Evolutionary conservation across 2,329 filamentous ascomycete species (phyloP).

Genomic region (Hortaea werneckii): DNA sequence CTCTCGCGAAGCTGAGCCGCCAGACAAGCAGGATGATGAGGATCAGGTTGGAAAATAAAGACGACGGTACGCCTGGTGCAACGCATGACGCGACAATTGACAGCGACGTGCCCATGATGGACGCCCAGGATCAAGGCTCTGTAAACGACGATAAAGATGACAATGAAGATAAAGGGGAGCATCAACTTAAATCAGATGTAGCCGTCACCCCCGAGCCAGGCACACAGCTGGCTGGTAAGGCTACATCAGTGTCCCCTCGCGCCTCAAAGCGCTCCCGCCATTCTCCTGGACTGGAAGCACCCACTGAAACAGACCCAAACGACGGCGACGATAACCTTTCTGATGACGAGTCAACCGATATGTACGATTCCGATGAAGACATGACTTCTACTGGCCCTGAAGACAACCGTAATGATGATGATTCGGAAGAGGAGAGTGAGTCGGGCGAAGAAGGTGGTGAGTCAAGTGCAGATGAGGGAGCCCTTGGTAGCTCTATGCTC

Average conservation of each 20-base stretch:
- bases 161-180: conserved; percentile 1
- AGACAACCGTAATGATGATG: conserved; percentile 23
- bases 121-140: conserved; percentile 3
- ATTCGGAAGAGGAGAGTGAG: conserved; percentile 17
- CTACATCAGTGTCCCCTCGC: neutral
- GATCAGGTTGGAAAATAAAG: conserved; percentile 20
- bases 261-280: neutral
- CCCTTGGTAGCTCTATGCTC: conserved; percentile 10
- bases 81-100: neutral
- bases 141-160: conserved; percentile 8
- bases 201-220: neutral
- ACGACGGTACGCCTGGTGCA: conserved; percentile 6
- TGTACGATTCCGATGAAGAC: conserved; percentile 29
- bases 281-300: neutral
- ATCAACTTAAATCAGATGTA: neutral
- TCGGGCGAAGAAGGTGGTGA: conserved; percentile 1
- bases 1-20: conserved; percentile 19
- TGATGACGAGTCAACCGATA: conserved; percentile 29
- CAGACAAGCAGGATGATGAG: conserved; percentile 21
- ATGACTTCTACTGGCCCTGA: conserved; percentile 25
- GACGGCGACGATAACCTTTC: conserved; percentile 30
- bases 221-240: neutral
- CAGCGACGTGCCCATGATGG: neutral
- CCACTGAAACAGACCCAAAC: neutral
- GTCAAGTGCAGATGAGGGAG: conserved; percentile 15